These are phyloP conservation scores for Fonsecaea monophora DNA, from an alignment of 2,329 filamentous ascomycete species.

Conservation along the genomic window DNA sequence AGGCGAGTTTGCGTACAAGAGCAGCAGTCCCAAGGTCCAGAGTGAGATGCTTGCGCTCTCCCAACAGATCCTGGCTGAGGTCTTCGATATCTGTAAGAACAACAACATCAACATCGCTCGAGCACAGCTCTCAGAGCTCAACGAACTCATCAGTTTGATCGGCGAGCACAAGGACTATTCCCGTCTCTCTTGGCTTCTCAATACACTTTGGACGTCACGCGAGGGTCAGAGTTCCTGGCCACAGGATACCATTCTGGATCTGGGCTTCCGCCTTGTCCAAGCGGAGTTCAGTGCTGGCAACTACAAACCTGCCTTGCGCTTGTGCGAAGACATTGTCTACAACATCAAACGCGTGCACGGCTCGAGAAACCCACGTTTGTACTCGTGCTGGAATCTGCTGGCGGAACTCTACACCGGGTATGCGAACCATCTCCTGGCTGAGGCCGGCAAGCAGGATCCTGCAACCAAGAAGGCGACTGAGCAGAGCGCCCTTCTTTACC, in stretches of 20 bases:
- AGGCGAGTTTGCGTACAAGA: conserved; percentile 20
- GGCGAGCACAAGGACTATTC: conserved; percentile 49
- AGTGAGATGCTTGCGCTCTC: conserved; percentile 46
- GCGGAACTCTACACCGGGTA: conserved; percentile 49
- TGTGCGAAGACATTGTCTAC: conserved; percentile 63
- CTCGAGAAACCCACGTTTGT: conserved; percentile 27
- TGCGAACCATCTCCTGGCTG: conserved; percentile 11
- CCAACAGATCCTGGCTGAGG: conserved; percentile 45
- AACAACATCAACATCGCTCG: conserved; percentile 46
- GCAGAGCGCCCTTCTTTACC: conserved; percentile 35
- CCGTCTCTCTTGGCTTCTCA: conserved; percentile 51
- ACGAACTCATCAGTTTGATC: conserved; percentile 48
- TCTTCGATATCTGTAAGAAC: conserved; percentile 44
- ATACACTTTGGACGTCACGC: conserved; percentile 55
- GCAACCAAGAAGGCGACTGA: conserved; percentile 25
- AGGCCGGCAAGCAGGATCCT: conserved; percentile 14
- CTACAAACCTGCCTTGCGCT: conserved; percentile 52
- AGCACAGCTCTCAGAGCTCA: conserved; percentile 46
- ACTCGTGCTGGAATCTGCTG: conserved; percentile 17
- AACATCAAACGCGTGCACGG: conserved; percentile 63
- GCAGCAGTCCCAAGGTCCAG: conserved; percentile 42
- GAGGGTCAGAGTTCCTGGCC: conserved; percentile 56
- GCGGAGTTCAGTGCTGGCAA: conserved; percentile 59
- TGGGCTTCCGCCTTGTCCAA: conserved; percentile 61
- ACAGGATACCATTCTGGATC: conserved; percentile 55